Base-by-base conservation (phyloP, 23 red algal genomes). In the Chondrus crispus region DNA sequence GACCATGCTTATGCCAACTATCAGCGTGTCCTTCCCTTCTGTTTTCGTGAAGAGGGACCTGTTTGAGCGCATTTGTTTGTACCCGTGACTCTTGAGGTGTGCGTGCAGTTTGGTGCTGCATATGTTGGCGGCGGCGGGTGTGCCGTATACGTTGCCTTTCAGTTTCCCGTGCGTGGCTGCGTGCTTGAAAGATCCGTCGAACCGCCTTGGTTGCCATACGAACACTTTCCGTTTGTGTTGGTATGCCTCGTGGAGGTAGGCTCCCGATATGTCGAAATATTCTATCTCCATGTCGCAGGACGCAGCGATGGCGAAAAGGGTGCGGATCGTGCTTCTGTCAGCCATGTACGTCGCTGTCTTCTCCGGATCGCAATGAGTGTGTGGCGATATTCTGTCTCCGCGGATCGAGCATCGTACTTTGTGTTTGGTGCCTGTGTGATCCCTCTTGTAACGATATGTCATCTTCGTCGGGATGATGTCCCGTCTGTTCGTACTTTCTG, bases 111-210 rank as follows among this genome's bases (percentile, higher is more conserved):
- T 62, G 66, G 28, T 47, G 39, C 26, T 42, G 62, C 70, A 86
- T 2, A 50, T 40, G 41, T 22, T n/a, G 6, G 60, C 38, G 33
- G 82, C 82, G 20, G 62, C 8, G 3, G 58, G 29, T 2, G 82
- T 45, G 60, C 82, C 82, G 39, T 71, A 71, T 5, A 86, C 13
- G 26, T 86, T 86, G 8, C 38, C 42, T 2, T 69, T 66, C 13
- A 86, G 82, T 86, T n/a, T 28, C 4, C 4, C 37, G 32, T 38
- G 28, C 40, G 20, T 3, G 1, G 33, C 22, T 9, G 3, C 3
- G 20, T 86, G 58, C n/a, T 68, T 86, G 38, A 86, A 9, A 42
- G 41, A 46, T 5, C 63, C 63, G 40, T 86, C 63, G 46, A 86
- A 86, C 8, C 82, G 60, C 1, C 4, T 5, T 2, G 62, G 82